These are phyloP conservation scores for Ophiocordyceps robertsii DNA, from an alignment of 2,329 filamentous ascomycete species.

Conservation along the genomic window DNA sequence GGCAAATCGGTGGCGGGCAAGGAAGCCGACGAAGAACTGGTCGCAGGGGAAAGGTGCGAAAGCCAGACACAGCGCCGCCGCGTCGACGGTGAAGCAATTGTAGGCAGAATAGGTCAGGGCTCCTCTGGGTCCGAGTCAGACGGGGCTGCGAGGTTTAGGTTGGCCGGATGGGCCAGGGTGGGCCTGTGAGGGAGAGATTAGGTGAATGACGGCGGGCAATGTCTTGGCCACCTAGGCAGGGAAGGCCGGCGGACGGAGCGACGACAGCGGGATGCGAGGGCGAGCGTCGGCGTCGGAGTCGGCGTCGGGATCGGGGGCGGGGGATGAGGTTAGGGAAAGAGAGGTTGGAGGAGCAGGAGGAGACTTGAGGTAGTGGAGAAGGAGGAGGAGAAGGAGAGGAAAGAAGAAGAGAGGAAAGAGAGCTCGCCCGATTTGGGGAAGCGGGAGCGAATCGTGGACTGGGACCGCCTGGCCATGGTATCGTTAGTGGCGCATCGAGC, in stretches of 20 bases:
- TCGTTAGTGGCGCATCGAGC: neutral
- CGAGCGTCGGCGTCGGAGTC: neutral
- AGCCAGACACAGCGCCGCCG: neutral
- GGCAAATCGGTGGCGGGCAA: neutral
- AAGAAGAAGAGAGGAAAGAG: neutral
- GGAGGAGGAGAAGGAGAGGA: neutral
- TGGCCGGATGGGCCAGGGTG: conserved; percentile 4
- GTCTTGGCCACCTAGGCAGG: neutral
- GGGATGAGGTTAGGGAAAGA: neutral
- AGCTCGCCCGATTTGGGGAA: neutral
- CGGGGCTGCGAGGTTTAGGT: conserved; percentile 1
- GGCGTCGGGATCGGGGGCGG: neutral
- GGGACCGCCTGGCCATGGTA: neutral
- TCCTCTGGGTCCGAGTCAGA: neutral
- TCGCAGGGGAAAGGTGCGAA: neutral
- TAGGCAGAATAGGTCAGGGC: neutral
- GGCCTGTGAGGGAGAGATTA: conserved; percentile 5
- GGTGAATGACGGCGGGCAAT: conserved; percentile 4
- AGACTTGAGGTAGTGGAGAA: neutral
- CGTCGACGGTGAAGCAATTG: neutral
- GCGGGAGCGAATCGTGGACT: neutral
- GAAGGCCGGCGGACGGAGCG: neutral
- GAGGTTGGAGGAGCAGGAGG: neutral
- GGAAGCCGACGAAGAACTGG: neutral
- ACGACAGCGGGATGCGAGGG: neutral